Conservation (phyloP, 345 rosid genomes). For the Chamaenerion angustifolium region DNA sequence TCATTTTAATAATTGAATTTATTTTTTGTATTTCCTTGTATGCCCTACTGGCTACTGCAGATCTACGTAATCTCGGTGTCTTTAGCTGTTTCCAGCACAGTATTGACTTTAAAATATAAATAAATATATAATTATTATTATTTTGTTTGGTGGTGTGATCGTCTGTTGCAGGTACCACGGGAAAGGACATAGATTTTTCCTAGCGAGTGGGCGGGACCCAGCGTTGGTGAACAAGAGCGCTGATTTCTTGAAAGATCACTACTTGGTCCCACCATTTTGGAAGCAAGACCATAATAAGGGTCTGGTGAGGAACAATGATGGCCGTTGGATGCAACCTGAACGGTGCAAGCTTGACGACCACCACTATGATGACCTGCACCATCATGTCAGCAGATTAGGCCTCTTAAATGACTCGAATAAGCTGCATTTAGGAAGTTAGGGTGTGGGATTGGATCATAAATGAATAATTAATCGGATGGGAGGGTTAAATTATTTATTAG, state of each 20-base stretch:
- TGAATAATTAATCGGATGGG: too few relatives aligned
- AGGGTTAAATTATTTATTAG: too few relatives aligned
- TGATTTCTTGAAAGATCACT: conserved; percentile 63
- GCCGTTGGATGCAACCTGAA: conserved; percentile 73
- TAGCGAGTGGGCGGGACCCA: conserved; percentile 60
- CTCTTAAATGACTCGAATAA: conserved; percentile 3
- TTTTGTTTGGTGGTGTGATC: not conserved
- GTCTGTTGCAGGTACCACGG: conserved; percentile 46
- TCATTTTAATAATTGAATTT: too few relatives aligned
- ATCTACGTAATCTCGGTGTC: too few relatives aligned
- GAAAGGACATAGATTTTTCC: conserved; percentile 52
- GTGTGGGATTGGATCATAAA: too few relatives aligned
- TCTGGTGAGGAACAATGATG: conserved; percentile 44
- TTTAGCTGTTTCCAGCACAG: too few relatives aligned
- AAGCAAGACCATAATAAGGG: conserved; percentile 76
- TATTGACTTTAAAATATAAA: too few relatives aligned
- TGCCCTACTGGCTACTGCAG: too few relatives aligned
- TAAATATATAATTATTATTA: too few relatives aligned
- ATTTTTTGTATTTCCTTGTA: too few relatives aligned
- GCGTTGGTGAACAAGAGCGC: conserved; percentile 73
- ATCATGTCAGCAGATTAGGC: conserved; percentile 32
- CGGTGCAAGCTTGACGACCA: conserved; percentile 60
- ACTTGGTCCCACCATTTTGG: conserved; percentile 72
- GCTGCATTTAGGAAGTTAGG: too few relatives aligned
- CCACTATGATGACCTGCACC: conserved; percentile 27